These are phyloP conservation scores for Pouteria glomerata DNA, from an alignment of 148 eudicot genomes.

Conservation along the genomic window DNA sequence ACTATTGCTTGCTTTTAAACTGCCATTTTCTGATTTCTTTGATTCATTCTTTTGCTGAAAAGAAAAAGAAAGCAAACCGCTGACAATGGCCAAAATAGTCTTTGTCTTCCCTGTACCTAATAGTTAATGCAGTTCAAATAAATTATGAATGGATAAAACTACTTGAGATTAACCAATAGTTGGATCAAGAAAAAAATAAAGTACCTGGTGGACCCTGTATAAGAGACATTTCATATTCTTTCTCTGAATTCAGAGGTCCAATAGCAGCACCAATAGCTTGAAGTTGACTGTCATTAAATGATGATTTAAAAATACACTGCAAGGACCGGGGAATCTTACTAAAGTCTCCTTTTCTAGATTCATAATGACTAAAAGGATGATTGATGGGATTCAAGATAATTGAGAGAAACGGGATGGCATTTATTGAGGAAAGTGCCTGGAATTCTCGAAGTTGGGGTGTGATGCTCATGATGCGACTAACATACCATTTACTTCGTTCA, in stretches of 20 bases:
- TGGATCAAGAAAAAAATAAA: constrained; percentile 10
- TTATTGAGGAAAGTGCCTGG: constrained; percentile 88
- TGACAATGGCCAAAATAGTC: constrained; percentile 87
- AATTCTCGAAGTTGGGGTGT: constrained; percentile 96
- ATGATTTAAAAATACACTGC: constrained; percentile 58
- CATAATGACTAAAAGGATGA: constrained; percentile 29
- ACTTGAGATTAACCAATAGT: background rate
- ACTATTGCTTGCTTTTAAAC: constrained; percentile 24
- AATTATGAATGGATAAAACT: background rate
- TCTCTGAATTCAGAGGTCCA: constrained; percentile 41
- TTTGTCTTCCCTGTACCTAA: constrained; percentile 95
- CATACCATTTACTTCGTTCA: constrained; percentile 89
- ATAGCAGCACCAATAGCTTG: constrained; percentile 72
- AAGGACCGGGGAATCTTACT: constrained; percentile 57
- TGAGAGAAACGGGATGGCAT: constrained; percentile 73
- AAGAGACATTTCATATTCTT: constrained; percentile 62
- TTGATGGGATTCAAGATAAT: constrained; percentile 56
- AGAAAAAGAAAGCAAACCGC: constrained; percentile 59
- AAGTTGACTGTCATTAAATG: constrained; percentile 86
- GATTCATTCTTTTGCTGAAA: constrained; percentile 26
- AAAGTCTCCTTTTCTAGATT: constrained; percentile 40
- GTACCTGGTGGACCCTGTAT: constrained; percentile 99
- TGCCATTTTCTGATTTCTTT: constrained; percentile 32
- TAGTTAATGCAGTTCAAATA: constrained; percentile 1
- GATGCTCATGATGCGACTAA: constrained; percentile 79